phyloP scores from a whole-genome alignment of 2,329 filamentous ascomycete genomes.

The Pseudogymnoascus destructans region DNA sequence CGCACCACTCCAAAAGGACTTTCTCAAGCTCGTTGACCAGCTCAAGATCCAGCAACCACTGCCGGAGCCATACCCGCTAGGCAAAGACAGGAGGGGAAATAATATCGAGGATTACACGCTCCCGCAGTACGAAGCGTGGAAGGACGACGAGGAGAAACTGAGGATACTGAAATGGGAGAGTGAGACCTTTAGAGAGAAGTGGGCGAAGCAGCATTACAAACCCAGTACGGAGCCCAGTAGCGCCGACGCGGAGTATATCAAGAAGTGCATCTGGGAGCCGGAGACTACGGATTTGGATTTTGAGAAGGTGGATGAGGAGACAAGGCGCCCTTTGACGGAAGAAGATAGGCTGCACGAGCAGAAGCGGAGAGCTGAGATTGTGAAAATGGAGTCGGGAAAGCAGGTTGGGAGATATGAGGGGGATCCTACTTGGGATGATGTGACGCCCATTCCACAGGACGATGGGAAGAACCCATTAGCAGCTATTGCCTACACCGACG shows the following conservation, averaged over 20 bases:
- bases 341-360: conserved; percentile 21
- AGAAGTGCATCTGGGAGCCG: conserved; percentile 1
- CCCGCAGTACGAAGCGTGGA: conserved; percentile 16
- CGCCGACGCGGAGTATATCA: not conserved
- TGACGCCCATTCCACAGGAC: conserved; percentile 68
- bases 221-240: not conserved
- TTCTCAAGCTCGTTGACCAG: conserved; percentile 19
- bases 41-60: conserved; percentile 21
- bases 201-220: conserved; percentile 5
- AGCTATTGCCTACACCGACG: conserved; percentile 79
- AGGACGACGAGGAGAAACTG: conserved; percentile 16
- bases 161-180: conserved; percentile 17
- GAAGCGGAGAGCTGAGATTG: conserved; percentile 20
- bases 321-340: not conserved
- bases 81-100: conserved; percentile 18
- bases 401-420: conserved; percentile 24
- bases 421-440: conserved; percentile 71
- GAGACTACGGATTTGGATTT: conserved; percentile 7
- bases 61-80: conserved; percentile 18
- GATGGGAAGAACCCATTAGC: conserved; percentile 77
- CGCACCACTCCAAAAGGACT: conserved; percentile 19
- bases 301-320: not conserved
- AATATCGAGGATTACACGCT: conserved; percentile 18
- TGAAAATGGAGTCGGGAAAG: conserved; percentile 16
- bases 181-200: conserved; percentile 11